Evolutionary conservation across 352 stramenopile species (phyloP).

Genomic region (Pythium dissotocum): DNA sequence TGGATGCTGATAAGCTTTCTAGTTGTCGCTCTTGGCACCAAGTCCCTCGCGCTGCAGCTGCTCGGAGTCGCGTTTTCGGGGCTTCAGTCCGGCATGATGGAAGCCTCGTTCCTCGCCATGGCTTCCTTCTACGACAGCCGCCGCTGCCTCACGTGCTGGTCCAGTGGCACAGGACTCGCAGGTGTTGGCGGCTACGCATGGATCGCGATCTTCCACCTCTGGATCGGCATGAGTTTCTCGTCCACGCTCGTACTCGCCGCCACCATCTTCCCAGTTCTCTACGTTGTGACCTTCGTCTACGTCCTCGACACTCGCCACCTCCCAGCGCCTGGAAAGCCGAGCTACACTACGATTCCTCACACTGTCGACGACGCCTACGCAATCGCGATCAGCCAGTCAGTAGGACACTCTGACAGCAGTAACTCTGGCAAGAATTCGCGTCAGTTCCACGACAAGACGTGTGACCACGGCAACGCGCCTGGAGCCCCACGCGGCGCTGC

Average conservation of each 20-base stretch:
- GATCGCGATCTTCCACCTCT: slow-evolving; percentile 77
- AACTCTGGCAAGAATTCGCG: neutral
- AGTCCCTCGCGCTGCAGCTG: slow-evolving; percentile 76
- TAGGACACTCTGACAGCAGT: slow-evolving; percentile 19
- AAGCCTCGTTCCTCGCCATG: slow-evolving; percentile 89
- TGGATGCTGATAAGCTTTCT: slow-evolving; percentile 86
- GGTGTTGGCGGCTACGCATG: slow-evolving; percentile 91
- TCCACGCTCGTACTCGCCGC: slow-evolving; percentile 55
- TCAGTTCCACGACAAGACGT: slow-evolving; percentile 1
- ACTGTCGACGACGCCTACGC: slow-evolving; percentile 8
- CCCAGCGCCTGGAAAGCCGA: slow-evolving; percentile 39
- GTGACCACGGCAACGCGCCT: neutral
- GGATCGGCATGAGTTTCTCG: slow-evolving; percentile 65
- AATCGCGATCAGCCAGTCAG: slow-evolving; percentile 23
- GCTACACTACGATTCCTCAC: slow-evolving; percentile 23
- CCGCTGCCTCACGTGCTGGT: slow-evolving; percentile 89
- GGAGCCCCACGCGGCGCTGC: neutral
- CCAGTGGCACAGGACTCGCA: slow-evolving; percentile 91
- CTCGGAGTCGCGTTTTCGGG: slow-evolving; percentile 88
- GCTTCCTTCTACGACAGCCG: slow-evolving; percentile 80
- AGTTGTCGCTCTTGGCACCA: slow-evolving; percentile 59
- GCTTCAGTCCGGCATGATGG: slow-evolving; percentile 88
- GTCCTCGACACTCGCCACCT: slow-evolving; percentile 60
- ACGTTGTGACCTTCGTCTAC: slow-evolving; percentile 62
- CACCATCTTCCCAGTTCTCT: slow-evolving; percentile 61